phyloP scores from a whole-genome alignment of 2,329 filamentous ascomycete genomes.

The Bipolaris gigantea region DNA sequence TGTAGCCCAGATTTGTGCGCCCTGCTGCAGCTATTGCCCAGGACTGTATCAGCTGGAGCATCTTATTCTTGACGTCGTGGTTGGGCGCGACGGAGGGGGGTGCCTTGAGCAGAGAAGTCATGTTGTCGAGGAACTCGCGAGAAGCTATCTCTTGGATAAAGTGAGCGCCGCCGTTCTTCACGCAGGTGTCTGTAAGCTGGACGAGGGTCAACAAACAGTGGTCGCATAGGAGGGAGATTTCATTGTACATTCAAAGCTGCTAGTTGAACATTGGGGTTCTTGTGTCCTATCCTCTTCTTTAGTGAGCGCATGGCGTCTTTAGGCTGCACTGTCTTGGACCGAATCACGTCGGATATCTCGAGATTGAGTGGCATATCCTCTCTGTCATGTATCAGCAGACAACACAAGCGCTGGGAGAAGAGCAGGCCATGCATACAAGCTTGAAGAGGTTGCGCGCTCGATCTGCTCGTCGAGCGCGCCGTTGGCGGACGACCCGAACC shows the following conservation, averaged over 20 bases:
- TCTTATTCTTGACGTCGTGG: slow-evolving; percentile 82
- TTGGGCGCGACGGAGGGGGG: slow-evolving; percentile 75
- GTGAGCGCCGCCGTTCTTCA: slow-evolving; percentile 96
- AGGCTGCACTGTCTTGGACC: slow-evolving; percentile 94
- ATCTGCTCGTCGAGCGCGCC: slow-evolving; percentile 96
- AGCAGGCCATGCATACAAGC: slow-evolving; percentile 63
- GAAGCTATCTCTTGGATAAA: slow-evolving; percentile 95
- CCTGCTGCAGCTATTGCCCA: slow-evolving; percentile 92
- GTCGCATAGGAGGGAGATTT: not conserved
- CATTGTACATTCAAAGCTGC: slow-evolving; percentile 82
- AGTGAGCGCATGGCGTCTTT: slow-evolving; percentile 98
- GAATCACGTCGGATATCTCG: slow-evolving; percentile 96
- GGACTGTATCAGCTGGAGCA: slow-evolving; percentile 87
- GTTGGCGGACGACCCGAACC: slow-evolving; percentile 82
- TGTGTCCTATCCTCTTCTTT: slow-evolving; percentile 92
- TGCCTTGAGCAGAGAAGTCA: slow-evolving; percentile 85
- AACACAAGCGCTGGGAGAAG: not conserved
- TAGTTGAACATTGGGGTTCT: slow-evolving; percentile 95
- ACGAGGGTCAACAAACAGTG: slow-evolving; percentile 13
- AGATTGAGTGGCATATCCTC: slow-evolving; percentile 97
- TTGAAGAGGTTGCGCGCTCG: slow-evolving; percentile 90
- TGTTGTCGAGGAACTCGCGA: slow-evolving; percentile 96
- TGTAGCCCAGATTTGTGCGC: slow-evolving; percentile 79
- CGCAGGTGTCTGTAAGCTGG: slow-evolving; percentile 92
- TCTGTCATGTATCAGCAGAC: slow-evolving; percentile 50